Base-by-base conservation (phyloP, 2,329 filamentous ascomycete species). In the Nannizzia gypsea region DNA sequence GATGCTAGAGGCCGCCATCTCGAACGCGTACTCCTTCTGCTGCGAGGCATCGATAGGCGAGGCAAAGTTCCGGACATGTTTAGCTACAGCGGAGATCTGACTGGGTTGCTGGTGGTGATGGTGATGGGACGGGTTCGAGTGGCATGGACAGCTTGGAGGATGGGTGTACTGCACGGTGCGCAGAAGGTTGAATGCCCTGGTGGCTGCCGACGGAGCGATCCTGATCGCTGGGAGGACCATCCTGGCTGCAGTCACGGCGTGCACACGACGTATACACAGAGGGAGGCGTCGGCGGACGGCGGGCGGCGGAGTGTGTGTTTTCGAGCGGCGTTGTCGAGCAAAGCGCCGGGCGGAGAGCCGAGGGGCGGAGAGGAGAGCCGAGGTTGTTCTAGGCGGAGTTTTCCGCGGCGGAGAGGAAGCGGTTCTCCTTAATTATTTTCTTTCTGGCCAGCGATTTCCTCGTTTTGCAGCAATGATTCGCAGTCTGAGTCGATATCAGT, bases 21-120 rank as follows among this genome's bases (percentile, higher is more conserved):
- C 93, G 71, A 99, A 99, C 13, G 93, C 93, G 76, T 99, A 99
- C 73, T 99, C 93, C 72, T 95, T 96, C 69, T 90, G 83, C 64
- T 84, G 82, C 1, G 82, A 81, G 6, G 80, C 75, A 67, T 90
- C 86, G 28, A 87, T 76, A 0, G 91, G 89, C 0, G 89, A 92
- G n/a, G 89, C 90, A 62, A 91, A 76, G 62, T 81, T 78, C 44
- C 80, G 79, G 42, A 80, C 81, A 74, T 82, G 81, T 66, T 79
- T 78, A 46, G 76, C 46, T 13, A 65, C 34, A 6, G 58, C 58
- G 15, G 59, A 59, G 20, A 26, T 24, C 44, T 59, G 50, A 34
- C 54, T 72, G 5, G 71, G 72, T 64, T 36, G 72, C 64, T 75
- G 70, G 66, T 90, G 84, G 66, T 92, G 87, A 66, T 91, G 85